Evolutionary conservation across 225 moss, liverwort and hornwort species (phyloP).

Genomic region (Lunularia cruciata): DNA sequence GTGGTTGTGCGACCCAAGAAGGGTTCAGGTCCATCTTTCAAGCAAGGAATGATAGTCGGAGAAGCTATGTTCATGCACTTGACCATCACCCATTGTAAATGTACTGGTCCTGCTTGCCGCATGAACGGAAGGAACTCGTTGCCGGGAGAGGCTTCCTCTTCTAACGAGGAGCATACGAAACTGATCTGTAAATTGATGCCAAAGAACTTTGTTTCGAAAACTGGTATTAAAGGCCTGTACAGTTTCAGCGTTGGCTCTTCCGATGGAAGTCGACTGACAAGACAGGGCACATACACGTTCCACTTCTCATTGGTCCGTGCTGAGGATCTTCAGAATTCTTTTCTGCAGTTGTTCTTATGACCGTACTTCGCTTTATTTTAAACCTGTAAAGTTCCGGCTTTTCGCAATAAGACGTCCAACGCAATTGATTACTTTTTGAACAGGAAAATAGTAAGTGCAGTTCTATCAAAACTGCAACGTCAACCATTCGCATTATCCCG

Average conservation of each 20-base stretch:
- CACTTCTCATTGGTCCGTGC: slow-evolving; percentile 30
- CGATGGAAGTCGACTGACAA: slow-evolving; percentile 31
- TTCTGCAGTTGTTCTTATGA: no score
- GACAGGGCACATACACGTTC: slow-evolving; percentile 51
- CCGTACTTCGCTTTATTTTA: no score
- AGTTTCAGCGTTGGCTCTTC: slow-evolving; percentile 38
- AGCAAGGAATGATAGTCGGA: slow-evolving; percentile 57
- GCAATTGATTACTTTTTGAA: neutral
- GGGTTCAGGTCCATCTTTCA: slow-evolving; percentile 45
- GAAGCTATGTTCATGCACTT: slow-evolving; percentile 34
- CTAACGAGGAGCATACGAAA: slow-evolving; percentile 24
- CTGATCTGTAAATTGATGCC: slow-evolving; percentile 14
- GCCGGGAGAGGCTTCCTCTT: slow-evolving; percentile 11
- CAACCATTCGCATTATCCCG: slow-evolving; percentile 40
- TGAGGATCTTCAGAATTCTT: neutral
- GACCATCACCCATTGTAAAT: slow-evolving; percentile 33
- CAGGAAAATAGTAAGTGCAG: slow-evolving; percentile 38
- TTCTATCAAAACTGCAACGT: slow-evolving; percentile 27
- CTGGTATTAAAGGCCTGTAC: slow-evolving; percentile 50
- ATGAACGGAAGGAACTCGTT: slow-evolving; percentile 4
- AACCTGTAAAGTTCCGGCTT: no score
- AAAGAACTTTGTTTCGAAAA: slow-evolving; percentile 33
- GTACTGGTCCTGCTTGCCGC: slow-evolving; percentile 23
- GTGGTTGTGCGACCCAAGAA: slow-evolving; percentile 60
- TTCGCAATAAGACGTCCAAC: neutral